Evolutionary conservation across 2,329 filamentous ascomycete species (phyloP).

Genomic region (Aspergillus fumigatiaffinis): DNA sequence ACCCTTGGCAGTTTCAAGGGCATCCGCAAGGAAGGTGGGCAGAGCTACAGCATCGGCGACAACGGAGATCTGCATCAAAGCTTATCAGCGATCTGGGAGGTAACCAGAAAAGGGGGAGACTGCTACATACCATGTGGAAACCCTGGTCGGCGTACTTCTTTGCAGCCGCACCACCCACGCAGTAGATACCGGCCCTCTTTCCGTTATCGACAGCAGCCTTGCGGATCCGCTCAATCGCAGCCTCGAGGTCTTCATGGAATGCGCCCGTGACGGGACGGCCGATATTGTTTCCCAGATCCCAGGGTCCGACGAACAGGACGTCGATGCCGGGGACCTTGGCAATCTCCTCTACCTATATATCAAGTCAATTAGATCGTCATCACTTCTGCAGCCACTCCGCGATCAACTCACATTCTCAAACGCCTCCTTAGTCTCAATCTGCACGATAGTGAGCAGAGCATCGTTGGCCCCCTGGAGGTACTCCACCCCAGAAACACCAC

Average conservation of each 20-base stretch:
- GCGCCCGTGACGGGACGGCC: slow-evolving; percentile 48
- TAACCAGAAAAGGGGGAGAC: neutral
- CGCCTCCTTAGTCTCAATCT: slow-evolving; percentile 41
- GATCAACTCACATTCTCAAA: slow-evolving; percentile 30
- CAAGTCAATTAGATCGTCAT: neutral
- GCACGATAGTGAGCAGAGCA: slow-evolving; percentile 47
- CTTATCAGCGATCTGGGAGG: neutral
- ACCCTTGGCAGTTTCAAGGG: slow-evolving; percentile 32
- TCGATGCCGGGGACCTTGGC: slow-evolving; percentile 52
- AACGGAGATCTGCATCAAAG: slow-evolving; percentile 32
- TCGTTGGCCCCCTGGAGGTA: slow-evolving; percentile 56
- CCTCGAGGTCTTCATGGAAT: slow-evolving; percentile 49
- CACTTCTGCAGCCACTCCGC: neutral
- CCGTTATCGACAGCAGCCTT: slow-evolving; percentile 50
- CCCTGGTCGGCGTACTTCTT: slow-evolving; percentile 50
- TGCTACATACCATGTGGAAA: slow-evolving; percentile 50
- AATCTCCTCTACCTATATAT: slow-evolving; percentile 43
- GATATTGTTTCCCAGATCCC: slow-evolving; percentile 57
- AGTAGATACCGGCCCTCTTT: slow-evolving; percentile 55
- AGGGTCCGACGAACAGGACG: slow-evolving; percentile 52
- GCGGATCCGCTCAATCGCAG: slow-evolving; percentile 50
- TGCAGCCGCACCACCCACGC: slow-evolving; percentile 49
- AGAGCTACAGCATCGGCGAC: slow-evolving; percentile 46
- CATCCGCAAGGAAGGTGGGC: slow-evolving; percentile 37
- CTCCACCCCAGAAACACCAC: slow-evolving; percentile 37